Evolutionary conservation across 768 basidiomycete genomes (phyloP), one percentile per base, ranked within the genome.

Genomic region (Rubroboletus pulcherrimus): DNA sequence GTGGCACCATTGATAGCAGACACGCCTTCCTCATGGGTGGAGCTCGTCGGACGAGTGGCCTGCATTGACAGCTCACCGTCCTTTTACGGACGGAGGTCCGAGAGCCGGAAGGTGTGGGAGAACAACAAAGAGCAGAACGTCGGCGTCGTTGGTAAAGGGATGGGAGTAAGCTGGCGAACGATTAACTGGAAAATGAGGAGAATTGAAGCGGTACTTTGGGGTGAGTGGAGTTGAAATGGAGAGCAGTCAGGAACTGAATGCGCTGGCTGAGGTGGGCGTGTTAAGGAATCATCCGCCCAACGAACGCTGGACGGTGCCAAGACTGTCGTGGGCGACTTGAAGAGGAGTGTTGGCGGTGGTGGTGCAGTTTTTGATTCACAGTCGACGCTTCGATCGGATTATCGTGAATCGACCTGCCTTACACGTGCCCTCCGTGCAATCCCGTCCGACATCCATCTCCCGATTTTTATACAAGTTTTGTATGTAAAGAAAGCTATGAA

Each of bases 311-410:
- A 24, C 21, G 47, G 4, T 35, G 47, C 34, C 33, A 8, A 17
- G 46, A 34, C 46, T 33, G 47, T 48, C 47, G 47, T 30, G 29
- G 30, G 14, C 44, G 44, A 12, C 7, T 29, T 15, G 33, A 37
- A 29, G 48, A 19, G 24, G 1, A 19, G 51, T 34, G 35, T 37
- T 41, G 41, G 19, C 11, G 33, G 33, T 38, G 10, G 35, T 38
- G 37, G 49, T 55, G 51, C 51, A 53, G 44, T 45, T 51, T 49
- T 58, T 33, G 61, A 62, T 62, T 63, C 61, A 56, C 58, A 39
- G 34, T 51, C 21, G 45, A 45, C 50, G 43, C 55, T 52, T 54
- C 45, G 57, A 64, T 63, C 62, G 63, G 59, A 61, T 64, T 65
- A 65, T 63, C 62, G 49, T 51, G 46, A 37, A 51, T 60, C 60